These are phyloP conservation scores for Exophiala spinifera DNA, from an alignment of 2,329 filamentous ascomycete species.

Conservation along the genomic window DNA sequence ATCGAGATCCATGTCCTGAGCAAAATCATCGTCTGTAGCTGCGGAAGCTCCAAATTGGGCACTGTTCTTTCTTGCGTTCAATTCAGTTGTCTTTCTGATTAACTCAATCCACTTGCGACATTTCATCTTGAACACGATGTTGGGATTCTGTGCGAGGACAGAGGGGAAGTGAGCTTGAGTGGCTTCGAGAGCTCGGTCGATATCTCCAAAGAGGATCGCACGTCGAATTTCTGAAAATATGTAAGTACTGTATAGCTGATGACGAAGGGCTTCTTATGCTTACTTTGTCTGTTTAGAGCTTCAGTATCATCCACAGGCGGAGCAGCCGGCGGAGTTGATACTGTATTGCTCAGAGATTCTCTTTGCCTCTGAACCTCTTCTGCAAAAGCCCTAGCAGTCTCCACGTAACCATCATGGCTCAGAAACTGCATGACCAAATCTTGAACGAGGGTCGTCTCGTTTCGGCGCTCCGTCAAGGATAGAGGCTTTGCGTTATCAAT, in stretches of 20 bases:
- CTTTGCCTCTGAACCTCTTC: constrained; percentile 75
- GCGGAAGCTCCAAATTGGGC: constrained; percentile 32
- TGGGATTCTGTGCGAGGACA: constrained; percentile 74
- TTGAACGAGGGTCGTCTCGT: constrained; percentile 75
- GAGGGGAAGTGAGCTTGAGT: constrained; percentile 75
- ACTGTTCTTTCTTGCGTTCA: constrained; percentile 50
- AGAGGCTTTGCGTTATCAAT: constrained; percentile 61
- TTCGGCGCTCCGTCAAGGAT: constrained; percentile 54
- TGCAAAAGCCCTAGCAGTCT: constrained; percentile 84
- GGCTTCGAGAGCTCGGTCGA: constrained; percentile 82
- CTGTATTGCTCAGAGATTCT: constrained; percentile 61
- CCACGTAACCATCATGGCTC: constrained; percentile 91
- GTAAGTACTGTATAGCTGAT: constrained; percentile 8
- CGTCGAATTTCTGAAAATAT: constrained; percentile 67
- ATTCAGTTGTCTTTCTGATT: constrained; percentile 71
- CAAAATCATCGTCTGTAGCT: constrained; percentile 38
- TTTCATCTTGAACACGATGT: constrained; percentile 81
- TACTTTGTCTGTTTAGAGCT: constrained; percentile 81
- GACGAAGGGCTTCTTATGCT: constrained; percentile 34
- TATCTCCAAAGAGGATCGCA: constrained; percentile 85
- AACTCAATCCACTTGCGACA: constrained; percentile 96
- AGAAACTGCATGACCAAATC: constrained; percentile 83
- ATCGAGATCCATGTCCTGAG: constrained; percentile 58
- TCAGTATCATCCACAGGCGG: constrained; percentile 66
- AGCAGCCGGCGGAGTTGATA: constrained; percentile 55